A percentile compares a stretch with the other conserved stretches of the same genome.
These are phyloP conservation scores for Leccinum laetum DNA, from an alignment of 1,284 basidiomycete species.

Conservation along the genomic window DNA sequence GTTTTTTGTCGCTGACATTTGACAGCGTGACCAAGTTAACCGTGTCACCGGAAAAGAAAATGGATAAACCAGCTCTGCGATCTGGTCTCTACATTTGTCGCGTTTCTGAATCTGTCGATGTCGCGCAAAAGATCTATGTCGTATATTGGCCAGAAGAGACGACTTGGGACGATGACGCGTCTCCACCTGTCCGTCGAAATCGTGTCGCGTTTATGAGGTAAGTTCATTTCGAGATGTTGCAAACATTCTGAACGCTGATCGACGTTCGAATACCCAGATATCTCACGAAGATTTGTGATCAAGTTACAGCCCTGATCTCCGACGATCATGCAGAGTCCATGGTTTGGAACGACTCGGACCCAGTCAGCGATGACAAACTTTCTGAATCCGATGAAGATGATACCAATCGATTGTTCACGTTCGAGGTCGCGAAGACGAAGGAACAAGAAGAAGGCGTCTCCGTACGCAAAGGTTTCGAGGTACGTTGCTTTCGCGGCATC, in stretches of 20 bases:
- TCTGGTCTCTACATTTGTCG: slow-evolving; percentile 51
- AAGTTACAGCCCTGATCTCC: slow-evolving; percentile 50
- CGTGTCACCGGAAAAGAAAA: slow-evolving; percentile 14
- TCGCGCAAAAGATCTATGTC: slow-evolving; percentile 38
- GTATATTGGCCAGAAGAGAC: slow-evolving; percentile 63
- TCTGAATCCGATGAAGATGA: slow-evolving; percentile 38
- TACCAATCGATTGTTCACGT: slow-evolving; percentile 50
- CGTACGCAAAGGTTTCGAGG: slow-evolving; percentile 42
- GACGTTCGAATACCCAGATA: slow-evolving; percentile 36
- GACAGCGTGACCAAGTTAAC: slow-evolving; percentile 16
- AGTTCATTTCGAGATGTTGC: background rate
- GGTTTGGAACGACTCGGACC: slow-evolving; percentile 35
- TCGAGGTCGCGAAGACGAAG: slow-evolving; percentile 55
- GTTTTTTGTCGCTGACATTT: background rate
- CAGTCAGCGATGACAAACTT: slow-evolving; percentile 30
- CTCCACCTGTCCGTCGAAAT: slow-evolving; percentile 48
- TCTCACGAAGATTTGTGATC: slow-evolving; percentile 56
- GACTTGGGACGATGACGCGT: slow-evolving; percentile 56
- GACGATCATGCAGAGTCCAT: slow-evolving; percentile 42
- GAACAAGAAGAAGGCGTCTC: slow-evolving; percentile 57
- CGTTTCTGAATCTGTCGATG: slow-evolving; percentile 3
- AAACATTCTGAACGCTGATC: background rate
- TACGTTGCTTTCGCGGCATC: slow-evolving; percentile 12
- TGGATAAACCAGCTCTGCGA: slow-evolving; percentile 35
- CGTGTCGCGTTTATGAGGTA: slow-evolving; percentile 63